Evolutionary conservation across 2,329 filamentous ascomycete species (phyloP).

Genomic region (Byssothecium circinans): DNA sequence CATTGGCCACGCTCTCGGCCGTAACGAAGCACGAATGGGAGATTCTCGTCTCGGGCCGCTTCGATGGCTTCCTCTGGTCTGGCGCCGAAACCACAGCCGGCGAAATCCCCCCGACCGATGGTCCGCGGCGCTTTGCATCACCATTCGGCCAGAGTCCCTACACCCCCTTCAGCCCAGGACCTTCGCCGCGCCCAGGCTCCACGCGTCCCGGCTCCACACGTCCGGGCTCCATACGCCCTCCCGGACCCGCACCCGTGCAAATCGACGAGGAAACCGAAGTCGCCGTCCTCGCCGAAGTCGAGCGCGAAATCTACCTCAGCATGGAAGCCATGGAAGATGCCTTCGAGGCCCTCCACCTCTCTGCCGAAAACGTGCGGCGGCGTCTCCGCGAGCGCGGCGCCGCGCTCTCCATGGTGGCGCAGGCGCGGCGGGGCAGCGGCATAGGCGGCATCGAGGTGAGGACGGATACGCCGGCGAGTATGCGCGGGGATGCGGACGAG

Average conservation of each 20-base stretch:
- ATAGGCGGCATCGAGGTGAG: constrained; percentile 46
- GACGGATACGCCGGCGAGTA: constrained; percentile 52
- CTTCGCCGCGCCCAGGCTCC: constrained; percentile 35
- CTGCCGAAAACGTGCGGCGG: constrained; percentile 77
- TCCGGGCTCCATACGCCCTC: constrained; percentile 54
- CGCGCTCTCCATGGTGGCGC: constrained; percentile 68
- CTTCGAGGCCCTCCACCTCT: constrained; percentile 86
- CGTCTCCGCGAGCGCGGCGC: constrained; percentile 80
- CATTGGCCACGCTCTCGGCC: constrained; percentile 82
- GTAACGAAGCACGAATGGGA: constrained; percentile 96
- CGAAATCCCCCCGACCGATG: constrained; percentile 46
- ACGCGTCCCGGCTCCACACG: constrained; percentile 26
- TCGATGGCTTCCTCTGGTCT: constrained; percentile 94
- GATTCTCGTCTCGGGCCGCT: constrained; percentile 87
- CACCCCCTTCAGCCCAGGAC: constrained; percentile 42
- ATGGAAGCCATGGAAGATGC: constrained; percentile 96
- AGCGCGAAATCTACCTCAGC: constrained; percentile 87
- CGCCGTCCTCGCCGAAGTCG: constrained; percentile 83
- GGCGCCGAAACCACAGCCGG: constrained; percentile 67
- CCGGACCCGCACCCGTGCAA: constrained; percentile 70
- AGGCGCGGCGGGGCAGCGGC: constrained; percentile 56
- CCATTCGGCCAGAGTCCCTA: constrained; percentile 55
- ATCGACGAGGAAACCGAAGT: constrained; percentile 95
- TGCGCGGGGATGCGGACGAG: constrained; percentile 34
- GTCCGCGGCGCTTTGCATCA: constrained; percentile 44